A percentile compares a stretch with the other conserved stretches of the same genome.
Evolutionary conservation across 176 grass and related monocot genomes (phyloP).

Genomic region (Oryza meridionalis): DNA sequence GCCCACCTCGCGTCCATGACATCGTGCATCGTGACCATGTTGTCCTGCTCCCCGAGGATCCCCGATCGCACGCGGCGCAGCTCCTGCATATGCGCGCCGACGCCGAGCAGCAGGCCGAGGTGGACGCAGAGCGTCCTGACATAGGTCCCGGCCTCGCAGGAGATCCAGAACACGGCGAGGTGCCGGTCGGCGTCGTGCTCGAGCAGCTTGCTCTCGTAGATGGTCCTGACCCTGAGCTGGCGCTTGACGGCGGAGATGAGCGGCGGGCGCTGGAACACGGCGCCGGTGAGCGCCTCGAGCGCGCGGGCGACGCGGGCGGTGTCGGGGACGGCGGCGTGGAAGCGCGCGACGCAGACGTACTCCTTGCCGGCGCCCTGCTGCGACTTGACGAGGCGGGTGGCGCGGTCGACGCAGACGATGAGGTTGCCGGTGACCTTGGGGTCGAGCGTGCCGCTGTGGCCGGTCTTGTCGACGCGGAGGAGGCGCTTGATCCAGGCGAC

Average conservation of each 20-base stretch:
- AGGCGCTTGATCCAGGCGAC: constrained; percentile 94
- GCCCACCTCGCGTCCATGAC: constrained; percentile 86
- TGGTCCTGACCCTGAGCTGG: constrained; percentile 85
- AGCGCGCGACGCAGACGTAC: constrained; percentile 82
- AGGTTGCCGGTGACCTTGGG: constrained; percentile 98
- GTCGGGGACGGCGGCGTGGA: constrained; percentile 72
- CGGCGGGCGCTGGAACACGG: constrained; percentile 89
- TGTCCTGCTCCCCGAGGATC: constrained; percentile 83
- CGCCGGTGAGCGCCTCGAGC: constrained; percentile 79
- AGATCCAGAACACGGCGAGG: constrained; percentile 88
- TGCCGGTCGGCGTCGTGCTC: constrained; percentile 72
- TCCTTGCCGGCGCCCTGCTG: constrained; percentile 93
- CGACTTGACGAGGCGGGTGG: constrained; percentile 92
- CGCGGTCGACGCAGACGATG: constrained; percentile 94
- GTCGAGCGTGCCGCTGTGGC: constrained; percentile 89
- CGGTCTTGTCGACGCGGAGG: constrained; percentile 75
- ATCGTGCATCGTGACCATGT: constrained; percentile 99
- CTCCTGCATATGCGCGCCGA: constrained; percentile 93
- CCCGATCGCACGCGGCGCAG: constrained; percentile 79
- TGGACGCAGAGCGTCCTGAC: constrained; percentile 88
- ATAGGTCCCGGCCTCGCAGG: constrained; percentile 81
- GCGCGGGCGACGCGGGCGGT: constrained; percentile 57
- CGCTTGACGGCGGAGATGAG: constrained; percentile 94
- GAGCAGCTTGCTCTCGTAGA: constrained; percentile 86
- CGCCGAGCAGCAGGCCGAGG: constrained; percentile 79